These are phyloP conservation scores for Petrea volubilis DNA, from an alignment of 257 asterid genomes.

Conservation along the genomic window DNA sequence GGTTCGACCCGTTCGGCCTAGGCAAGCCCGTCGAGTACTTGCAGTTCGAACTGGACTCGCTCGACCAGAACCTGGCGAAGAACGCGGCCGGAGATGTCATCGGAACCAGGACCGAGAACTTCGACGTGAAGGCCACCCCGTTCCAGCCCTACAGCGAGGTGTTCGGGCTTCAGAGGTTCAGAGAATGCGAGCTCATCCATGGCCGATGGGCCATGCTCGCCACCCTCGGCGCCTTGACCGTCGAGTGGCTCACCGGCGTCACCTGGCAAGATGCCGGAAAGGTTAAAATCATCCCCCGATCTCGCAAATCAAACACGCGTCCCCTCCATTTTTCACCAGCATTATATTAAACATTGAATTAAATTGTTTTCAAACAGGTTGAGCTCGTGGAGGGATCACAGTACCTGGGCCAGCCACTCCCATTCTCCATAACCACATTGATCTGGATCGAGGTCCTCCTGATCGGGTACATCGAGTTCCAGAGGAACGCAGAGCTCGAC, in stretches of 20 bases:
- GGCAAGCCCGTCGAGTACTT: constrained; percentile 94
- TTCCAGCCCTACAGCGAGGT: constrained; percentile 91
- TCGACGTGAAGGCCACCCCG: constrained; percentile 78
- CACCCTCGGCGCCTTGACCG: constrained; percentile 85
- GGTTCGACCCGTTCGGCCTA: constrained; percentile 89
- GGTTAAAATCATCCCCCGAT: constrained; percentile 32
- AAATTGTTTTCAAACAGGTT: constrained; percentile 43
- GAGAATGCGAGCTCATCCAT: constrained; percentile 96
- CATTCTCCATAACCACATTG: constrained; percentile 82
- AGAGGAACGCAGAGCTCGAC: constrained; percentile 93
- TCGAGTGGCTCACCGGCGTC: constrained; percentile 93
- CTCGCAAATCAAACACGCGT: too few species aligned
- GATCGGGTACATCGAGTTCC: constrained; percentile 94
- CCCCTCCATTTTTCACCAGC: too few species aligned
- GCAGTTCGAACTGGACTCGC: constrained; percentile 81
- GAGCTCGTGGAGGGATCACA: constrained; percentile 92
- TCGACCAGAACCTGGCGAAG: constrained; percentile 92
- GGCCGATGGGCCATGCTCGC: constrained; percentile 99
- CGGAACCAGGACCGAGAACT: constrained; percentile 75
- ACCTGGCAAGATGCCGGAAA: constrained; percentile 99
- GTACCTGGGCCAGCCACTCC: constrained; percentile 92
- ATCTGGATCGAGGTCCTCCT: constrained; percentile 85
- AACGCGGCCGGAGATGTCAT: constrained; percentile 70
- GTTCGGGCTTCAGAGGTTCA: constrained; percentile 85
- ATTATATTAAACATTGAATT: too few species aligned